phyloP scores from a whole-genome alignment of 1,139 yeast genomes.

The Ogataea hybrid region DNA sequence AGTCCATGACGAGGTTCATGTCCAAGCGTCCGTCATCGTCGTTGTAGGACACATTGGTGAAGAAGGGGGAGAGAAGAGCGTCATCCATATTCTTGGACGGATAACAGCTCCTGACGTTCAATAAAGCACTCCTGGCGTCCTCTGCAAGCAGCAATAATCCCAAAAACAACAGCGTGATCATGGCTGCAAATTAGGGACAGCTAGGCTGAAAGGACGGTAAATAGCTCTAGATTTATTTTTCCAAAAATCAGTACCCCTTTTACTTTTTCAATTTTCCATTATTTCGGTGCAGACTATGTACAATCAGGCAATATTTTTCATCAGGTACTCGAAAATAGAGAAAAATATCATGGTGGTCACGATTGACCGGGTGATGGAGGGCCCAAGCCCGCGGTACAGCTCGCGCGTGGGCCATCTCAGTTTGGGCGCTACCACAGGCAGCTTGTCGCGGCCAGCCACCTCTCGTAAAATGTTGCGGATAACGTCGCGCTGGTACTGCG shows the following conservation, averaged over 20 bases:
- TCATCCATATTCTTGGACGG: not conserved
- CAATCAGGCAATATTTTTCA: constrained; percentile 44
- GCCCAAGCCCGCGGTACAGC: constrained; percentile 76
- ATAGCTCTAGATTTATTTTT: not conserved
- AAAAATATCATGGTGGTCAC: constrained; percentile 75
- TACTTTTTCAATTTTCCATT: not conserved
- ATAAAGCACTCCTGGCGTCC: not conserved
- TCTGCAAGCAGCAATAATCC: not conserved
- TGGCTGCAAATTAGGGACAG: not conserved
- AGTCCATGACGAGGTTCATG: constrained; percentile 37
- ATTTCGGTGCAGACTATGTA: not conserved
- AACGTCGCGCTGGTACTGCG: constrained; percentile 70
- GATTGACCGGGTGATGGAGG: constrained; percentile 68
- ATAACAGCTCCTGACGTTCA: not conserved
- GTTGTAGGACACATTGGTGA: constrained; percentile 44
- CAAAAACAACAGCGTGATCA: not conserved
- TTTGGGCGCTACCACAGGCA: constrained; percentile 35
- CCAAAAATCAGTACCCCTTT: not conserved
- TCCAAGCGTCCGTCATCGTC: constrained; percentile 28
- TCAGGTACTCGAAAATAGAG: constrained; percentile 64
- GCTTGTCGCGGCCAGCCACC: constrained; percentile 42
- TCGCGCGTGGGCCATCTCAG: constrained; percentile 39
- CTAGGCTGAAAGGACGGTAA: not conserved
- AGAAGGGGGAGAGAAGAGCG: constrained; percentile 33
- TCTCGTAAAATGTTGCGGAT: constrained; percentile 61